Conservation (phyloP, 768 basidiomycete species). For the Xanthoconium purpureum region DNA sequence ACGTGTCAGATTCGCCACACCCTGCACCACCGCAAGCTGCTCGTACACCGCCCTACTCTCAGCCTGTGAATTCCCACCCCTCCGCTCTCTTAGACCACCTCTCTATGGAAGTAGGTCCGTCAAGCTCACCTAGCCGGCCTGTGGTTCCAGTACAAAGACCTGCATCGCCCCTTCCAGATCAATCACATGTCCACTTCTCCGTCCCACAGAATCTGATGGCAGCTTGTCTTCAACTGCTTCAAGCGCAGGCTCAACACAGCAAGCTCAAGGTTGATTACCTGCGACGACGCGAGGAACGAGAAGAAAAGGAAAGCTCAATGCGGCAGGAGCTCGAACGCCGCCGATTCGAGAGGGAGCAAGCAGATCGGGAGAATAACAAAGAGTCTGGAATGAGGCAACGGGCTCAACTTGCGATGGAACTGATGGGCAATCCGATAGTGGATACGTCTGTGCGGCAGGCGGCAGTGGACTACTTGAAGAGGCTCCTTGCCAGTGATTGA, state of each 20-base stretch:
- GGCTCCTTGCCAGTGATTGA: slow-evolving; percentile 46
- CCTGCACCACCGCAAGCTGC: slow-evolving; percentile 29
- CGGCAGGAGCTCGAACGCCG: slow-evolving; percentile 53
- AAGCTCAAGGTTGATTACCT: slow-evolving; percentile 70
- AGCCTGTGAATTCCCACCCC: slow-evolving; percentile 10
- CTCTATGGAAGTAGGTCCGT: slow-evolving; percentile 18
- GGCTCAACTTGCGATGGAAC: slow-evolving; percentile 62
- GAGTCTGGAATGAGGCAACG: slow-evolving; percentile 57
- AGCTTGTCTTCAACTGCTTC: slow-evolving; percentile 57
- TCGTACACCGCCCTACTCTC: slow-evolving; percentile 23
- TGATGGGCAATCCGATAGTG: slow-evolving; percentile 55
- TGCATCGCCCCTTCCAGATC: slow-evolving; percentile 33
- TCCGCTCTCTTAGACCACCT: slow-evolving; percentile 16
- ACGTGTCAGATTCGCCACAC: slow-evolving; percentile 36
- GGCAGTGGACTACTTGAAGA: slow-evolving; percentile 71
- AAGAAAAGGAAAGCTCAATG: slow-evolving; percentile 52
- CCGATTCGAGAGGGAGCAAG: slow-evolving; percentile 54
- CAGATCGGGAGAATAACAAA: slow-evolving; percentile 52
- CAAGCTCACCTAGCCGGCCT: slow-evolving; percentile 17
- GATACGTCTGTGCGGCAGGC: slow-evolving; percentile 63
- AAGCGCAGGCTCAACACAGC: slow-evolving; percentile 64
- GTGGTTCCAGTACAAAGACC: slow-evolving; percentile 5
- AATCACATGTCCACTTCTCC: slow-evolving; percentile 45
- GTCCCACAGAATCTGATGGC: slow-evolving; percentile 56
- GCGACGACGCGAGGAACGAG: slow-evolving; percentile 65